Conservation (phyloP, 2,329 filamentous ascomycete species). For the Aureobasidium sp. region DNA sequence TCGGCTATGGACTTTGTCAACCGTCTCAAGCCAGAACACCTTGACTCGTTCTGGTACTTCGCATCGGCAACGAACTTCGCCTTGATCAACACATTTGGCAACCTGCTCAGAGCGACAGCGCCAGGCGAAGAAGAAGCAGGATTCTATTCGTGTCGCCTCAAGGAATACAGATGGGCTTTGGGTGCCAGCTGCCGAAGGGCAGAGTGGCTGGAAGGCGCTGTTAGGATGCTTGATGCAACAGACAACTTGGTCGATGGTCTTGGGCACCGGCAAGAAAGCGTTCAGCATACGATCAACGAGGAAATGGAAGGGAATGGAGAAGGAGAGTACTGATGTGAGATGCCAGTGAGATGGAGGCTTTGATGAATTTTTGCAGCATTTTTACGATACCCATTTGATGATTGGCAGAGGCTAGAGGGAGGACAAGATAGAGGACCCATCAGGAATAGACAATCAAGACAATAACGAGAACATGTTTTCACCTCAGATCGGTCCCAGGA, state of each 20-base stretch:
- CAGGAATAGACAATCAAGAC: neutral
- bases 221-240: slow-evolving; percentile 39
- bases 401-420: neutral
- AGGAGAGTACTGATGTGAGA: neutral
- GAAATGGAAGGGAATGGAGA: neutral
- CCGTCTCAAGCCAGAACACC: slow-evolving; percentile 74
- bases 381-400: slow-evolving; percentile 15
- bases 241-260: slow-evolving; percentile 38
- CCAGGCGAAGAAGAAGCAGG: slow-evolving; percentile 83
- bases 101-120: slow-evolving; percentile 80
- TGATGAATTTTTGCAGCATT: slow-evolving; percentile 9
- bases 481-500: neutral
- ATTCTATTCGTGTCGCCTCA: slow-evolving; percentile 78
- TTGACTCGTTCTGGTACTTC: slow-evolving; percentile 91
- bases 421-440: neutral
- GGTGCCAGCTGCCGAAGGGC: slow-evolving; percentile 73
- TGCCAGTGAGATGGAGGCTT: neutral
- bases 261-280: slow-evolving; percentile 30
- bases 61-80: slow-evolving; percentile 87
- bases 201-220: slow-evolving; percentile 40
- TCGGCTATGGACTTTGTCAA: slow-evolving; percentile 98
- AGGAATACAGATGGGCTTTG: slow-evolving; percentile 91
- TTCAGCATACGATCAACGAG: neutral
- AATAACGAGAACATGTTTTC: neutral
- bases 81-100: slow-evolving; percentile 88